These are phyloP conservation scores for Ashbya aceris DNA, from an alignment of 1,139 yeast species.

Conservation along the genomic window DNA sequence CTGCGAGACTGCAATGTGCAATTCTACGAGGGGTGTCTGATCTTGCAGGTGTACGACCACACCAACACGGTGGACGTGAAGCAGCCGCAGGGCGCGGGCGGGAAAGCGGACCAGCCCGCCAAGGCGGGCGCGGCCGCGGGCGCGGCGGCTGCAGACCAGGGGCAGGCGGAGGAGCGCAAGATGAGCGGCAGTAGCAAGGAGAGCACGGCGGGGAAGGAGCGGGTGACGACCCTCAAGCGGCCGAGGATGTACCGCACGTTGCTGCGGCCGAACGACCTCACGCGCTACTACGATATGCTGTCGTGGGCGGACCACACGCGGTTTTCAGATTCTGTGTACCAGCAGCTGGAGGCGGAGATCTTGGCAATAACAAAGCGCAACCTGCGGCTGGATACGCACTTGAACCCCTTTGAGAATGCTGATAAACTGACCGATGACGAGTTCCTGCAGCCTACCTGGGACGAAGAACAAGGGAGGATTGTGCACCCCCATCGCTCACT, in stretches of 20 bases:
- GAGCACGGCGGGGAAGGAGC: slow-evolving; percentile 7
- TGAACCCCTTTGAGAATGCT: slow-evolving; percentile 49
- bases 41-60: slow-evolving; percentile 78
- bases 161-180: not conserved
- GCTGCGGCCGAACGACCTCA: slow-evolving; percentile 68
- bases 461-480: slow-evolving; percentile 34
- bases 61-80: slow-evolving; percentile 33
- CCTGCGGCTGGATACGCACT: slow-evolving; percentile 61
- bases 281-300: slow-evolving; percentile 76
- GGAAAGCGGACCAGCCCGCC: slow-evolving; percentile 9
- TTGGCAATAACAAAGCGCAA: slow-evolving; percentile 69
- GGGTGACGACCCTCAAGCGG: slow-evolving; percentile 28
- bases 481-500: slow-evolving; percentile 42
- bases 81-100: slow-evolving; percentile 8
- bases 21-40: slow-evolving; percentile 82
- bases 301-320: slow-evolving; percentile 75
- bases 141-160: not conserved
- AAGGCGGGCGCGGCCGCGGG: not conserved
- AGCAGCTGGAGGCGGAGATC: slow-evolving; percentile 69
- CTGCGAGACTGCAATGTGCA: slow-evolving; percentile 76
- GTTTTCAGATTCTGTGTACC: slow-evolving; percentile 51
- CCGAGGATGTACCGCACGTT: slow-evolving; percentile 72
- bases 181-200: not conserved
- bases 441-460: slow-evolving; percentile 38
- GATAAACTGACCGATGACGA: slow-evolving; percentile 42